Percentiles rank a stretch among this genome's conserved stretches.
Evolutionary conservation across 805 yeast species (phyloP).

Genomic region (Barnettozyma sp.): DNA sequence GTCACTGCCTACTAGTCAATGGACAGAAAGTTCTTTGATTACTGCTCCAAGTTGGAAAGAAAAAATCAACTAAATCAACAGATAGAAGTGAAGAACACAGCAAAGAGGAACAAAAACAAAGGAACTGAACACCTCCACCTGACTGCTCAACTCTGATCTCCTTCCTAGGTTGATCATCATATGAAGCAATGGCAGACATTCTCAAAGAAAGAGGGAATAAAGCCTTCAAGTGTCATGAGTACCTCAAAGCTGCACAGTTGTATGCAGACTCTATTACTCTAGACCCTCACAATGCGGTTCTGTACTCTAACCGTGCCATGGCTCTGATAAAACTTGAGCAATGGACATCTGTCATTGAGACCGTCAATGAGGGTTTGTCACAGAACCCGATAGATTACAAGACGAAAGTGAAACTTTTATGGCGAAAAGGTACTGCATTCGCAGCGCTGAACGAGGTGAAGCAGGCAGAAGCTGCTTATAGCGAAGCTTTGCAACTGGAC

Average conservation of each 20-base stretch:
- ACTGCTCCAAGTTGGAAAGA: neutral
- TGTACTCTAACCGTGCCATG: slow-evolving; percentile 65
- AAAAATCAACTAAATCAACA: no score
- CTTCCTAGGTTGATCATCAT: no score
- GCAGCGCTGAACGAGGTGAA: slow-evolving; percentile 23
- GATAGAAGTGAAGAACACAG: no score
- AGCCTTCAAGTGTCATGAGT: slow-evolving; percentile 41
- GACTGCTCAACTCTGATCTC: no score
- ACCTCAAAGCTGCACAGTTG: slow-evolving; percentile 40
- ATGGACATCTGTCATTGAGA: slow-evolving; percentile 42
- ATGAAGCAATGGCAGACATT: slow-evolving; percentile 23
- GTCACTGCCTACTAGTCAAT: no score
- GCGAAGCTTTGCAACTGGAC: slow-evolving; percentile 35
- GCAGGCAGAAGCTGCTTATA: slow-evolving; percentile 28
- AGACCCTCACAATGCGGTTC: slow-evolving; percentile 44
- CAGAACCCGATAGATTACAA: slow-evolving; percentile 25
- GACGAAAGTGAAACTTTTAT: slow-evolving; percentile 41
- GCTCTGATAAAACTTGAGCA: slow-evolving; percentile 47
- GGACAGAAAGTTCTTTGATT: no score
- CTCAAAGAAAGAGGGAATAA: slow-evolving; percentile 42
- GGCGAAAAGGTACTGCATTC: slow-evolving; percentile 42
- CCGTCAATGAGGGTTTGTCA: slow-evolving; percentile 43
- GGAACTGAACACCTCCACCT: neutral
- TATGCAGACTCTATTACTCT: slow-evolving; percentile 50
- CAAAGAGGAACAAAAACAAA: neutral